These are phyloP conservation scores for Coelastrella sp. DNA, from an alignment of 139 green algal genomes.

Conservation along the genomic window DNA sequence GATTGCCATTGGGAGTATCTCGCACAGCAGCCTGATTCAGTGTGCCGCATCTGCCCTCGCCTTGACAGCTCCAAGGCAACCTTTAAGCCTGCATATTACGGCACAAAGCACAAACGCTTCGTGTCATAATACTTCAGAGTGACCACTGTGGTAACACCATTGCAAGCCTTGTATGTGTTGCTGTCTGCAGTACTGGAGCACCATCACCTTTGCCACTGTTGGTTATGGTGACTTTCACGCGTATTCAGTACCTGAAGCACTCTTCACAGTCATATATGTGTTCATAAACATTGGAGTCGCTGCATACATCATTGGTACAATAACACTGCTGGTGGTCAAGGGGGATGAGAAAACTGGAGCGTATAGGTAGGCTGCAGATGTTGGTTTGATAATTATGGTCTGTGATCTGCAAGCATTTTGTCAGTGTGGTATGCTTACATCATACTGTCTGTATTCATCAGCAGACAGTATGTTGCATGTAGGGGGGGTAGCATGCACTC, in stretches of 20 bases:
- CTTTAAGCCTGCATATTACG: too few species aligned
- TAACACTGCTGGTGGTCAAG: constrained; percentile 66
- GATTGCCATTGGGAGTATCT: too few species aligned
- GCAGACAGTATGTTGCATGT: too few species aligned
- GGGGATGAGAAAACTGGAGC: constrained; percentile 45
- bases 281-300: constrained; percentile 53
- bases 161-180: not conserved
- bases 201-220: constrained; percentile 51
- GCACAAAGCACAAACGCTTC: too few species aligned
- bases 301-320: constrained; percentile 68
- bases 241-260: constrained; percentile 9
- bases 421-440: too few species aligned
- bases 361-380: not conserved
- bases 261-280: constrained; percentile 35
- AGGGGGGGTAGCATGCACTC: too few species aligned
- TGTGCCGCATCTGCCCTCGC: too few species aligned
- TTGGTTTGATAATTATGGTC: not conserved
- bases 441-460: too few species aligned
- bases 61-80: too few species aligned
- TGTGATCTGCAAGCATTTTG: not conserved
- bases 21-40: too few species aligned
- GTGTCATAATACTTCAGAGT: too few species aligned
- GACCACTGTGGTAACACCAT: too few species aligned
- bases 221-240: constrained; percentile 43
- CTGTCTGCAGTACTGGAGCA: constrained; percentile 56